A percentile compares a stretch with the other conserved stretches of the same genome.
Conservation (phyloP, 2,329 filamentous ascomycete genomes). For the Fusarium irregulare region DNA sequence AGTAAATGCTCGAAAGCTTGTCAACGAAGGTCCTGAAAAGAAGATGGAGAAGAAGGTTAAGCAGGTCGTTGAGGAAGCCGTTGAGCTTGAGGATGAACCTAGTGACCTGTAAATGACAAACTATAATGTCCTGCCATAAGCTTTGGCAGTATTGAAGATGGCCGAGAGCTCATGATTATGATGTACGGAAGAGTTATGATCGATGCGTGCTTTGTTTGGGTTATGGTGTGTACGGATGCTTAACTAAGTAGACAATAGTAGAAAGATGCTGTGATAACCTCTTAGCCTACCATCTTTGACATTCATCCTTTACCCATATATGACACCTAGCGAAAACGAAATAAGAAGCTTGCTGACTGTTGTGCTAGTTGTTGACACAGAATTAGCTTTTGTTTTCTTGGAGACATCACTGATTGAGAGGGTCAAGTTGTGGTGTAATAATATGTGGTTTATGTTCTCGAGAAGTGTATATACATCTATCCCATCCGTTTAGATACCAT, state of each 20-base stretch:
- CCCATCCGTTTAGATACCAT: background rate
- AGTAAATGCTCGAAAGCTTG: constrained; percentile 3
- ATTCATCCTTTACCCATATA: too few species aligned
- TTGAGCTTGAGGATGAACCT: background rate
- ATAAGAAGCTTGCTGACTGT: background rate
- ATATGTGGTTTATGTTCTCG: constrained; percentile 1
- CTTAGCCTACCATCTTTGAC: background rate
- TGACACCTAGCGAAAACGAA: background rate
- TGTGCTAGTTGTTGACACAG: fast-evolving
- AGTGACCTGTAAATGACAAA: background rate
- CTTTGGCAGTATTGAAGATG: too few species aligned
- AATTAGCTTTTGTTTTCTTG: background rate
- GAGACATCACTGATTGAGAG: background rate
- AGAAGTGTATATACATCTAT: constrained; percentile 5
- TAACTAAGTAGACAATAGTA: background rate
- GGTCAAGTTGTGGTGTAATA: background rate
- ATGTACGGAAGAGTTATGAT: background rate
- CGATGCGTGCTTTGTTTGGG: background rate
- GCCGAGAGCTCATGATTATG: background rate
- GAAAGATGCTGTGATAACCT: background rate
- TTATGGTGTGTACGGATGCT: fast-evolving
- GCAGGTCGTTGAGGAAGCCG: background rate
- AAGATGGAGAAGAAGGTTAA: background rate
- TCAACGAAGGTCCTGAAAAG: background rate
- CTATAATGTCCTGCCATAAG: background rate